Evolutionary conservation across 148 eudicot genomes (phyloP), one percentile per base, ranked within the genome.

Genomic region (Mesembryanthemum crystallinum): DNA sequence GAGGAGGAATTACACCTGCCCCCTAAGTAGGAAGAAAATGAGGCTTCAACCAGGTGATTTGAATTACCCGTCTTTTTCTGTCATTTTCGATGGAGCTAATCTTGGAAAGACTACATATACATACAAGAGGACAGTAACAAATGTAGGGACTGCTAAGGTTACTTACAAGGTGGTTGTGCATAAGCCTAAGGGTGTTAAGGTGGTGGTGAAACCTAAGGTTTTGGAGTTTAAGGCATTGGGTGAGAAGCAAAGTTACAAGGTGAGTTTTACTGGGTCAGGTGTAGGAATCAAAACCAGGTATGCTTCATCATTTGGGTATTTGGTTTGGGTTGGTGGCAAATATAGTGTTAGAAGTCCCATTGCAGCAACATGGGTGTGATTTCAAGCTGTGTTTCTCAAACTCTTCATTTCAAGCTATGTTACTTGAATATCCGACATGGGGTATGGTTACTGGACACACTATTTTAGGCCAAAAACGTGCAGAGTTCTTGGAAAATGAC

Each of bases 51-150:
- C 89, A 0, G 89, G 89, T 3, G 87, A 91, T 72, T 75, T 91
- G 37, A 91, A 91, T 77, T 91, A 91, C 69, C 96, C 96, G 1
- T 91, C 96, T 39, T 89, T 91, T 12, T 82, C 88, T 0, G 87
- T 91, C 24, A 58, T 72, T 20, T 77, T 89, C 35, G 74, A 67
- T 18, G 74, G 61, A 15, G 79, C 66, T 7, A 83, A 60, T 32
- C 59, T 27, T 20, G 60, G 54, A 18, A 84, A 77, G 57, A 63
- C 63, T 0, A 83, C 72, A 14, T 29, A 73, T 8, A 85, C 87
- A 28, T 82, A 71, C 80, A 87, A 68, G 69, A 83, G 92, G 68
- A 87, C 87, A 29, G 85, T 88, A 43, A 89, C 86, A 4, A 91
- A 91, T 75, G 96, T 91, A 28, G 96, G 96, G 49, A 69, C 2